These are phyloP conservation scores for Lasiosphaeria ovina DNA, from an alignment of 495 filamentous ascomycete genomes.

Conservation along the genomic window DNA sequence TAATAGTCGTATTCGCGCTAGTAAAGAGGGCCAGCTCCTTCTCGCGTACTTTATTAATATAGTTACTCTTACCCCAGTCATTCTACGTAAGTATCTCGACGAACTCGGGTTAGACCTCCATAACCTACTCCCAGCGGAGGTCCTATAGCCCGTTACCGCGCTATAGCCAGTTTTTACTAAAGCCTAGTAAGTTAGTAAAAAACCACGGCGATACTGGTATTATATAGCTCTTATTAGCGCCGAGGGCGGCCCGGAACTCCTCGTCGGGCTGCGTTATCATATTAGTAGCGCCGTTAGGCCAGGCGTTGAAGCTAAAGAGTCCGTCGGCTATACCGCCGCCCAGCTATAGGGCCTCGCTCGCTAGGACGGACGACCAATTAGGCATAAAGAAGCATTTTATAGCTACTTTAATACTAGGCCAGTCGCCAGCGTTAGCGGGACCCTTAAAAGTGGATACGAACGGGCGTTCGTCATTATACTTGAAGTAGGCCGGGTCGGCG, in stretches of 20 bases:
- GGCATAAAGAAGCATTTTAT: slow-evolving; percentile 33
- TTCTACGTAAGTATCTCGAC: slow-evolving; percentile 71
- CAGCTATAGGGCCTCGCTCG: background rate
- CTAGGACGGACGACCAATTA: slow-evolving; percentile 24
- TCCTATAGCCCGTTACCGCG: slow-evolving; percentile 62
- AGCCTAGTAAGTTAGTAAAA: slow-evolving; percentile 58
- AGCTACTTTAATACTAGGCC: slow-evolving; percentile 28
- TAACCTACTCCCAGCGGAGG: slow-evolving; percentile 54
- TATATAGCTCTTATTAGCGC: slow-evolving; percentile 30
- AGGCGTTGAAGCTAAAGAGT: slow-evolving; percentile 38
- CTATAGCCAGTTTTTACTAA: slow-evolving; percentile 59
- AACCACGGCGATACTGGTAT: slow-evolving; percentile 68
- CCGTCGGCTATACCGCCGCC: slow-evolving; percentile 28
- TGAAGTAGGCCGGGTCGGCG: slow-evolving; percentile 29
- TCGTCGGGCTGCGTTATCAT: slow-evolving; percentile 42
- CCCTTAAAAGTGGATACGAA: slow-evolving; percentile 33
- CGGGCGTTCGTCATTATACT: slow-evolving; percentile 25
- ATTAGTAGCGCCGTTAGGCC: slow-evolving; percentile 43
- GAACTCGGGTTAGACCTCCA: too few species aligned
- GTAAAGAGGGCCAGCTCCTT: too few species aligned
- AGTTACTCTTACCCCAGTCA: slow-evolving; percentile 55
- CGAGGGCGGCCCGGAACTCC: slow-evolving; percentile 25
- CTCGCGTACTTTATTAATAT: slow-evolving; percentile 15
- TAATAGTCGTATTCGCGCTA: too few species aligned
- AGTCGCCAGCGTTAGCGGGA: slow-evolving; percentile 20